These are phyloP conservation scores for Exophiala alcalophila DNA, from an alignment of 2,329 filamentous ascomycete genomes.

Conservation along the genomic window DNA sequence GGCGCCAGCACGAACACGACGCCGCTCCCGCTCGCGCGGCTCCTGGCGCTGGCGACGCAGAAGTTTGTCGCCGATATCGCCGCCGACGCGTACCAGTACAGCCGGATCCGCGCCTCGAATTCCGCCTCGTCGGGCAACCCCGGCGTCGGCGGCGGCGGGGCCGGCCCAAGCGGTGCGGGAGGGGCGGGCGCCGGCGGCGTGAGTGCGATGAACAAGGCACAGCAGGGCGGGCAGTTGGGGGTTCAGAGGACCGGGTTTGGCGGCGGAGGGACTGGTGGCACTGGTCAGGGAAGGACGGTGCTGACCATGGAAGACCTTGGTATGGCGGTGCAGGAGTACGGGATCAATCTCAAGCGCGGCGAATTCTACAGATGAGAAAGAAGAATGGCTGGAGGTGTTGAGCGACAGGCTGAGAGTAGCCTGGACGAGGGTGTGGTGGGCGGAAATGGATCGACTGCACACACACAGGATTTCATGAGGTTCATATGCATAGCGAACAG, in stretches of 20 bases:
- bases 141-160: slow-evolving; percentile 68
- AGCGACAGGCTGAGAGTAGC: no score
- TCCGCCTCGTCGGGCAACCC: slow-evolving; percentile 83
- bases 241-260: slow-evolving; percentile 77
- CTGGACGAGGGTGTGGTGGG: no score
- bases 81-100: slow-evolving; percentile 96
- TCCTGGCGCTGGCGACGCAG: slow-evolving; percentile 94
- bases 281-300: slow-evolving; percentile 80
- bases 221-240: slow-evolving; percentile 57
- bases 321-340: slow-evolving; percentile 97
- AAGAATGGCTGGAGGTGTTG: no score
- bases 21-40: slow-evolving; percentile 79
- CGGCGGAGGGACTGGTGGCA: slow-evolving; percentile 83
- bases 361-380: slow-evolving; percentile 95
- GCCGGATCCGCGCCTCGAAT: slow-evolving; percentile 89
- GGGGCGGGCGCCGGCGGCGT: slow-evolving; percentile 41
- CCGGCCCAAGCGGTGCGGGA: slow-evolving; percentile 51
- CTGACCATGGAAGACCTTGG: slow-evolving; percentile 98
- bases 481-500: slow-evolving; percentile 16
- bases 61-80: slow-evolving; percentile 98
- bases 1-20: slow-evolving; percentile 73
- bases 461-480: no score
- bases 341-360: slow-evolving; percentile 93
- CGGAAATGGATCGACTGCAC: no score
- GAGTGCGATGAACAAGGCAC: slow-evolving; percentile 48